phyloP scores from a whole-genome alignment of 2,329 filamentous ascomycete species.

The Nothomitra cinnamomea region DNA sequence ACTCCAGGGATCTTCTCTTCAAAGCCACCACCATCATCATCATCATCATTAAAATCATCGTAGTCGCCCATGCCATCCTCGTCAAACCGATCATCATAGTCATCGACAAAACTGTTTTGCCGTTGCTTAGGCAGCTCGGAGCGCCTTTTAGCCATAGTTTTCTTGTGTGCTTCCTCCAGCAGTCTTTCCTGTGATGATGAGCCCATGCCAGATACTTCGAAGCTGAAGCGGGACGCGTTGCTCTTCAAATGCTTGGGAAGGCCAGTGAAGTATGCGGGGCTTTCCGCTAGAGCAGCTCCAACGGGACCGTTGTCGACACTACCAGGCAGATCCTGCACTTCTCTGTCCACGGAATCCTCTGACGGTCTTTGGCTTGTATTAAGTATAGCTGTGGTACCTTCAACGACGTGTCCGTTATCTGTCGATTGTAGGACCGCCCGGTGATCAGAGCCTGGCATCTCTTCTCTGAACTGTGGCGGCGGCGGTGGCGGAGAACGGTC shows the following conservation, averaged over 20 bases:
- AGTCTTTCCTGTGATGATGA: slow-evolving; percentile 46
- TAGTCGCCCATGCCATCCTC: slow-evolving; percentile 40
- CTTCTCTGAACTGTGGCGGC: not conserved
- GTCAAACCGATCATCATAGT: slow-evolving; percentile 26
- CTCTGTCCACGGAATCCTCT: not conserved
- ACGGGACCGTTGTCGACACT: not conserved
- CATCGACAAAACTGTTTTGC: slow-evolving; percentile 30
- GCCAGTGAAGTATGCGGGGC: not conserved
- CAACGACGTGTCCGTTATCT: not conserved
- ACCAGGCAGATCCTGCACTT: not conserved
- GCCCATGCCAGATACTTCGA: slow-evolving; percentile 59
- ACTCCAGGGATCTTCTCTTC: slow-evolving; percentile 50
- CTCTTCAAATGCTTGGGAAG: slow-evolving; percentile 53
- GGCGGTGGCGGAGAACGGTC: not conserved
- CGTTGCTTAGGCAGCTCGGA: slow-evolving; percentile 21
- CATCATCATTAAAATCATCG: slow-evolving; percentile 45
- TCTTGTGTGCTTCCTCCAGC: slow-evolving; percentile 54
- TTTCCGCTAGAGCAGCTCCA: not conserved
- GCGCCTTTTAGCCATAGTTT: slow-evolving; percentile 35
- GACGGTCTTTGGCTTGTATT: not conserved
- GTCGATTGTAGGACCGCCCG: too few species aligned
- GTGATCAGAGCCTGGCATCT: not conserved
- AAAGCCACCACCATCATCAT: slow-evolving; percentile 45
- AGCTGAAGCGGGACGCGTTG: slow-evolving; percentile 65
- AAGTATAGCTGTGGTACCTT: not conserved